A percentile compares a stretch with the other conserved stretches of the same genome.
phyloP scores from a whole-genome alignment of 1,139 yeast species.

The Geotrichum fermentans region DNA sequence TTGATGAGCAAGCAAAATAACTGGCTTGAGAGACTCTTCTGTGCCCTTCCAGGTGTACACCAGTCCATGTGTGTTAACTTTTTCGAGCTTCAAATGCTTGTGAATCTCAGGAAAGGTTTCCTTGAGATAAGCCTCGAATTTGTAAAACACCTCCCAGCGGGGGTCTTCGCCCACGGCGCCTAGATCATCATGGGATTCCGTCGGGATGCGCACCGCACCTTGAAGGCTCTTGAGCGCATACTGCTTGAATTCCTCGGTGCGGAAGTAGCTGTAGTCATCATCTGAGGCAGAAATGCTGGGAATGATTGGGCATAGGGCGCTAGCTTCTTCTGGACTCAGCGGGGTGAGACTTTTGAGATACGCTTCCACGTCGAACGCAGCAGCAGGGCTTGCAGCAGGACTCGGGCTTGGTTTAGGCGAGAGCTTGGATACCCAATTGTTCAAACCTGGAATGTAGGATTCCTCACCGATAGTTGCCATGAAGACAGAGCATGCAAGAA shows the following conservation, averaged over 20 bases:
- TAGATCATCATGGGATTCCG: constrained; percentile 55
- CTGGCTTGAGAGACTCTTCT: constrained; percentile 51
- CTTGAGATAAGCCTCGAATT: constrained; percentile 54
- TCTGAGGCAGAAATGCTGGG: background rate
- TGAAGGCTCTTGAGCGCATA: constrained; percentile 9
- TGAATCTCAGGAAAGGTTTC: constrained; percentile 58
- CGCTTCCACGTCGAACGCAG: too few relatives aligned
- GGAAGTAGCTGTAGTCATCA: constrained; percentile 11
- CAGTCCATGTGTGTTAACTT: constrained; percentile 62
- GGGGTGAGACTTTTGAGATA: background rate
- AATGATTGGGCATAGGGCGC: background rate
- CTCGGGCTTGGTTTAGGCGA: too few relatives aligned
- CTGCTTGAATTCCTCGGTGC: constrained; percentile 14
- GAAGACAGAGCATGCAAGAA: too few relatives aligned
- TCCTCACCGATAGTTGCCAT: background rate
- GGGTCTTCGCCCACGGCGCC: constrained; percentile 41
- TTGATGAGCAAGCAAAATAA: constrained; percentile 69
- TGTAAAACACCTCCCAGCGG: constrained; percentile 43
- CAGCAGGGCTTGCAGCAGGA: too few relatives aligned
- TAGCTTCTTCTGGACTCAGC: background rate
- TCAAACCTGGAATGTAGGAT: background rate
- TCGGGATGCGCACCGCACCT: constrained; percentile 57
- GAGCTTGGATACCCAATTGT: background rate
- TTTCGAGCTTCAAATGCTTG: constrained; percentile 46
- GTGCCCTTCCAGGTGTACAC: constrained; percentile 65